Conservation (phyloP, 2,329 filamentous ascomycete genomes). For the Aspergillus brunneoviolaceus region DNA sequence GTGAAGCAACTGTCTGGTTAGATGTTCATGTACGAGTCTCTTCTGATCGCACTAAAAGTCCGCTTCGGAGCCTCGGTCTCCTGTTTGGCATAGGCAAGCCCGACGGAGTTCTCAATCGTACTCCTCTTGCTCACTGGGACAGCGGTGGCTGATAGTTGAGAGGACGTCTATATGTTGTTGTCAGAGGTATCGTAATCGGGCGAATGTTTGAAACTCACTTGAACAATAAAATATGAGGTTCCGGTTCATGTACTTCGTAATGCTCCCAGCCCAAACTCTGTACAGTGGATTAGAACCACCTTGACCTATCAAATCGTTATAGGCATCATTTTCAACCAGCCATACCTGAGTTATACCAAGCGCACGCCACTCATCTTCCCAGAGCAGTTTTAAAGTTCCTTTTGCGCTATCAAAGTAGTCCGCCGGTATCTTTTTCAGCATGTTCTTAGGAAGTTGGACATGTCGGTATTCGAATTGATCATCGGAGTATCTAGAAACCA, state of each 20-base stretch:
- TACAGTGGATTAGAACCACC: slow-evolving; percentile 8
- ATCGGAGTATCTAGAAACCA: slow-evolving; percentile 75
- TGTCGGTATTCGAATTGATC: slow-evolving; percentile 94
- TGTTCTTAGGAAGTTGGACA: slow-evolving; percentile 94
- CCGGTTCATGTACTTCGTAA: slow-evolving; percentile 97
- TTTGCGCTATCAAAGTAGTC: slow-evolving; percentile 88
- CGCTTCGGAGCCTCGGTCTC: neutral
- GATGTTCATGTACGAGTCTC: neutral
- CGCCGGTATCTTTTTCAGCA: slow-evolving; percentile 95
- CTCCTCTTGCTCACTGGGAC: slow-evolving; percentile 30
- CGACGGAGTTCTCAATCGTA: neutral
- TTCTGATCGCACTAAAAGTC: neutral
- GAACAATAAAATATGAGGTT: slow-evolving; percentile 97
- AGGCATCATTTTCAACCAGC: neutral
- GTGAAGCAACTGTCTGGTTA: slow-evolving; percentile 12
- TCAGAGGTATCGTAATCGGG: slow-evolving; percentile 27
- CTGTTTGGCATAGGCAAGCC: slow-evolving; percentile 1
- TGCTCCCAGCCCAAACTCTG: slow-evolving; percentile 99
- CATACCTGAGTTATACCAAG: slow-evolving; percentile 93
- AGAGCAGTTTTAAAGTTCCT: slow-evolving; percentile 91
- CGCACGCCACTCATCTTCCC: slow-evolving; percentile 98
- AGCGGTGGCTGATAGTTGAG: slow-evolving; percentile 77
- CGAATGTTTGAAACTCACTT: slow-evolving; percentile 65
- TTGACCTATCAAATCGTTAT: neutral
- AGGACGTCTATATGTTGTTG: slow-evolving; percentile 60